Conservation (phyloP, 768 basidiomycete genomes). For the Calocybe cyanea region DNA sequence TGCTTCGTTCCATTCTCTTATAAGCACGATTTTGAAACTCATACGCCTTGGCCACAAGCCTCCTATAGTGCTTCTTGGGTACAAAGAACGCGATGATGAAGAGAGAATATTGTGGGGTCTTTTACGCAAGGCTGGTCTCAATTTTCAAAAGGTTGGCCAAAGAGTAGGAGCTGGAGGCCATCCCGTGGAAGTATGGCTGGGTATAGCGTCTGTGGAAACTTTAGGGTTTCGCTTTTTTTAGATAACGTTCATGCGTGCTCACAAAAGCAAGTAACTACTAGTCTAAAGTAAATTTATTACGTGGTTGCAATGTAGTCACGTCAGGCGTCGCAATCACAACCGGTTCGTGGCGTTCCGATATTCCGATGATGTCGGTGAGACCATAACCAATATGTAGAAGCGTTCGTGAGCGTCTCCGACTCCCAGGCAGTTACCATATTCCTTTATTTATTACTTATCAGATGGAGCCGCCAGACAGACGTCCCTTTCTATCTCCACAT, state of each 20-base stretch:
- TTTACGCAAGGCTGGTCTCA: constrained; percentile 46
- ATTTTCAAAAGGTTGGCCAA: constrained; percentile 52
- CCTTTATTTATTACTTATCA: not conserved
- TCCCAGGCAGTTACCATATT: not conserved
- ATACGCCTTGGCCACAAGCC: constrained; percentile 29
- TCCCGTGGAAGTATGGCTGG: constrained; percentile 72
- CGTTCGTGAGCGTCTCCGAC: too few relatives aligned
- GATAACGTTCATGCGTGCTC: too few relatives aligned
- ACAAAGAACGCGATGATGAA: constrained; percentile 78
- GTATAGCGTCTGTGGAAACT: constrained; percentile 13
- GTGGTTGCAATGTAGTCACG: not conserved
- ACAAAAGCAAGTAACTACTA: too few relatives aligned
- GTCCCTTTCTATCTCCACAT: not conserved
- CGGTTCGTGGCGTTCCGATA: too few relatives aligned
- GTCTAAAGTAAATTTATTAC: too few relatives aligned
- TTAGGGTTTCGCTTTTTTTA: not conserved
- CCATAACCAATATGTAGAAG: not conserved
- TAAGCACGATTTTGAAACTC: constrained; percentile 60
- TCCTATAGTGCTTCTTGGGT: constrained; percentile 64
- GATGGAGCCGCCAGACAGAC: not conserved
- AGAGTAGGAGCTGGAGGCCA: constrained; percentile 57
- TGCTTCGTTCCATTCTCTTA: constrained; percentile 72
- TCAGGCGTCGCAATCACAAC: not conserved
- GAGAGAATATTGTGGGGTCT: constrained; percentile 77
- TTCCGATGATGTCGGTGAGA: constrained; percentile 4